Base-by-base conservation (phyloP, 2,329 filamentous ascomycete species). In the Ambrosiella xylebori region DNA sequence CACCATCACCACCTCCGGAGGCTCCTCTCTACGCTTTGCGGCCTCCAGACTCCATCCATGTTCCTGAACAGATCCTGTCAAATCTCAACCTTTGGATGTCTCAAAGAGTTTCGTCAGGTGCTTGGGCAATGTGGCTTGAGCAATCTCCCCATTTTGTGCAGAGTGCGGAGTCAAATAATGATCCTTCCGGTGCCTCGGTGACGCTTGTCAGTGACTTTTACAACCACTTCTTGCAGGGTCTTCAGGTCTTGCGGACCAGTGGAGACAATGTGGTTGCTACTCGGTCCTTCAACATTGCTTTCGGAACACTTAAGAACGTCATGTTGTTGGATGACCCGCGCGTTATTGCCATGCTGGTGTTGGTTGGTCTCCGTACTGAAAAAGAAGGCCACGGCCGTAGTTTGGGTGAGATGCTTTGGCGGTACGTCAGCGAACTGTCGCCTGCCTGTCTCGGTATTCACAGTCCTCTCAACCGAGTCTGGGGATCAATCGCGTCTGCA, bases 261-360 rank as follows among this genome's bases (percentile, higher is more conserved):
- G 39, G 56, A 4, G 45, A 57, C 27, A 49, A 55, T 36, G 19
- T 44, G 4, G 53, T 51, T 19, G 59, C 59, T 7, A 57, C 56
- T 8, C 56, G 56, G 27, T 60, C 59, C 8, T 60, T 60, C 56
- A 60, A 60, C 52, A 56, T 60, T 55, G 59, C 59, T n/a, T 60
- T 60, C 56, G 59, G 54, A 15, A 60, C 59, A 6, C 36, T 60
- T 2, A 54, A 55, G 13, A 50, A 57, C 5, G 45, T 57, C 19
- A 60, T 60, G 59, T 50, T 58, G 49, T 41, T 58, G 59, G 59
- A 60, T 40, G 59, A 60, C n/a, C 59, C 59, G 5, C 56, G 59
- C 8, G 44, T 60, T 35, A 57, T 60, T 56, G 56, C 56, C 12
- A 60, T 60, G 59, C 40, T 60, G 15, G 38, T 60, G n/a, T 27